Evolutionary conservation across 306 rosid species (phyloP).

Genomic region (Fagus crenata): DNA sequence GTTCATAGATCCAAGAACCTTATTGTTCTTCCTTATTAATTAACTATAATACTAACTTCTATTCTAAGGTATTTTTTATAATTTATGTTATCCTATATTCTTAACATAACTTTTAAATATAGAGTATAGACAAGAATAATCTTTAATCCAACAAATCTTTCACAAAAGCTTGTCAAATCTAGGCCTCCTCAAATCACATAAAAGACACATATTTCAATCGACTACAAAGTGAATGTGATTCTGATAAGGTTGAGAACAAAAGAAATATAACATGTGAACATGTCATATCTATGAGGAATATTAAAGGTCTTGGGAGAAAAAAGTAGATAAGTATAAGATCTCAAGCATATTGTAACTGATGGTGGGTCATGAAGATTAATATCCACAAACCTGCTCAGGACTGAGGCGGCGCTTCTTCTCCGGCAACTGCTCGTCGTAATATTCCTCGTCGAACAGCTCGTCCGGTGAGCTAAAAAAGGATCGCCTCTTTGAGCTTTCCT

Average conservation of each 20-base stretch:
- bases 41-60: background rate
- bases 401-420: slow-evolving; percentile 99
- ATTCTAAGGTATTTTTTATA: background rate
- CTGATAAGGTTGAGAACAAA: slow-evolving; percentile 12
- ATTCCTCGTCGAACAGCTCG: slow-evolving; percentile 82
- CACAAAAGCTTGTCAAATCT: background rate
- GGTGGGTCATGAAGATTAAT: background rate
- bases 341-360: slow-evolving; percentile 26
- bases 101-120: too few species aligned
- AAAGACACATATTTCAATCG: background rate
- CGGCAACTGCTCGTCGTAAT: slow-evolving; percentile 83
- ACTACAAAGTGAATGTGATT: slow-evolving; percentile 1
- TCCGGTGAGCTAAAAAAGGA: slow-evolving; percentile 80
- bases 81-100: background rate
- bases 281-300: slow-evolving; percentile 37
- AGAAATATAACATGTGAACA: slow-evolving; percentile 8
- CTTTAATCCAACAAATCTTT: background rate
- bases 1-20: background rate
- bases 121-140: background rate
- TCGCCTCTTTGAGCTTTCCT: slow-evolving; percentile 75
- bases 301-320: background rate
- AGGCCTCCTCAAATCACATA: background rate
- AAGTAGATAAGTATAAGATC: slow-evolving; percentile 17
- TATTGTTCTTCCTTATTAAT: background rate
- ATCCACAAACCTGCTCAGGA: slow-evolving; percentile 67